phyloP scores from a whole-genome alignment of 2,329 filamentous ascomycete genomes.

The Talaromyces sp. region DNA sequence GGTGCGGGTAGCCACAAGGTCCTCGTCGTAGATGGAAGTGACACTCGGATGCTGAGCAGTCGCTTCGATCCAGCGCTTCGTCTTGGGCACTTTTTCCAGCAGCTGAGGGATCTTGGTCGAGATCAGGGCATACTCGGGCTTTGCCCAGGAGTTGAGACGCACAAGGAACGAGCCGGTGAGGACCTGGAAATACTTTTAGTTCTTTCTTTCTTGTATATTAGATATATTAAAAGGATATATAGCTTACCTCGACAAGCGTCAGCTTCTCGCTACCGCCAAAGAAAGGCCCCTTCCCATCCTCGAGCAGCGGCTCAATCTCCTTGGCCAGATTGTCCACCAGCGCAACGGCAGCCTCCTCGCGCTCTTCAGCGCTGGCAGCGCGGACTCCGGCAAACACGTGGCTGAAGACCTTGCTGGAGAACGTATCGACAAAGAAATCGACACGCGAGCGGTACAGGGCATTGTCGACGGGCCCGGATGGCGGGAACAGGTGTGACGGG shows the following conservation, averaged over 20 bases:
- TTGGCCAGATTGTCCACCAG: constrained; percentile 57
- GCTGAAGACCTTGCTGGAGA: constrained; percentile 56
- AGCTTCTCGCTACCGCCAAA: constrained; percentile 61
- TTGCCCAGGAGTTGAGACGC: constrained; percentile 52
- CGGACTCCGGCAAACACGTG: constrained; percentile 46
- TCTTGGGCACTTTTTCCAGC: constrained; percentile 58
- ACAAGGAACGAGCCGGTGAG: constrained; percentile 64
- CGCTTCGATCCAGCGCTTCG: constrained; percentile 62
- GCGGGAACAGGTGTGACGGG: constrained; percentile 60
- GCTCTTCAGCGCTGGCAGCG: constrained; percentile 47
- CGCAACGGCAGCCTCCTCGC: constrained; percentile 45
- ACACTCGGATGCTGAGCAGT: constrained; percentile 63
- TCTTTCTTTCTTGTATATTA: not conserved
- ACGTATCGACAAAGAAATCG: constrained; percentile 69
- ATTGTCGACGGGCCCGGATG: constrained; percentile 49
- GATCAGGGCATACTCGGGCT: constrained; percentile 48
- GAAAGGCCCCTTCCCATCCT: constrained; percentile 48
- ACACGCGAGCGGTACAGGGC: constrained; percentile 64
- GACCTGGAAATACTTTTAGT: constrained; percentile 41
- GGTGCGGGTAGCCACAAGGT: constrained; percentile 38
- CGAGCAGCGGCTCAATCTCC: constrained; percentile 70
- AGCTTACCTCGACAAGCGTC: constrained; percentile 67
- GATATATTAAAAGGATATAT: not conserved
- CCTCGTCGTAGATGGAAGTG: constrained; percentile 57
- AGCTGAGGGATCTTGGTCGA: constrained; percentile 45